Percentiles rank a stretch among this genome's conserved stretches.
phyloP scores from a whole-genome alignment of 768 basidiomycete species.

The Boletus barrowsii region DNA sequence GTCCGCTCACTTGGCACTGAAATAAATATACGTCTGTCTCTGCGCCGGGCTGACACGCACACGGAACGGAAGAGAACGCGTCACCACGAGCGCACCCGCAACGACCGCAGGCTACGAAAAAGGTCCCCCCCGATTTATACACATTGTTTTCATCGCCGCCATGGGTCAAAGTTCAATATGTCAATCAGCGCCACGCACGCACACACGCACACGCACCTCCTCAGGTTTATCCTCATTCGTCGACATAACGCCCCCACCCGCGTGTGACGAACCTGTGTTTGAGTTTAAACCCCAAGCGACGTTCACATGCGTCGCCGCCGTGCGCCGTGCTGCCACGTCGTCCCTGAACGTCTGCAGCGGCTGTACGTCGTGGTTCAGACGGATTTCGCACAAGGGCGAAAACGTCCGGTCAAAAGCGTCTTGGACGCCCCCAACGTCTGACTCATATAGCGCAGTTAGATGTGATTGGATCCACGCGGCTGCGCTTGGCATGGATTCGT shows the following conservation, averaged over 20 bases:
- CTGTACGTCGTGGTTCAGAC: conserved; percentile 28
- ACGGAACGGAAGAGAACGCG: conserved; percentile 38
- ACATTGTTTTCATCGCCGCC: no score
- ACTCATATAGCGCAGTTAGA: conserved; percentile 29
- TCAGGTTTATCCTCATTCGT: conserved; percentile 22
- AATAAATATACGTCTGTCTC: conserved; percentile 29
- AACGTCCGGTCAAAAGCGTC: conserved; percentile 31
- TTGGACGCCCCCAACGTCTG: conserved; percentile 3
- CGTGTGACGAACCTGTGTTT: no score
- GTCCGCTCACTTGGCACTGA: conserved; percentile 39
- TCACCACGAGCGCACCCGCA: conserved; percentile 39
- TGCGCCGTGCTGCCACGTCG: conserved; percentile 21
- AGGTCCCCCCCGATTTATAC: no score
- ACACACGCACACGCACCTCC: conserved; percentile 18
- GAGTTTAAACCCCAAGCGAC: conserved; percentile 32
- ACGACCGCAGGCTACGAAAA: conserved; percentile 34
- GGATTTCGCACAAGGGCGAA: conserved; percentile 33
- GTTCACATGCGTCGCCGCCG: conserved; percentile 15
- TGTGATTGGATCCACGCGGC: conserved; percentile 31
- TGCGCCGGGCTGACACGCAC: conserved; percentile 41
- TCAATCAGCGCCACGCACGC: background rate
- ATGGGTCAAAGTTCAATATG: no score
- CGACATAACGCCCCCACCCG: conserved; percentile 28
- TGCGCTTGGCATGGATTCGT: background rate
- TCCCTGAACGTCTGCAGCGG: conserved; percentile 28